Conservation (phyloP, 495 filamentous ascomycete genomes). For the Aspergillus cavernicola region DNA sequence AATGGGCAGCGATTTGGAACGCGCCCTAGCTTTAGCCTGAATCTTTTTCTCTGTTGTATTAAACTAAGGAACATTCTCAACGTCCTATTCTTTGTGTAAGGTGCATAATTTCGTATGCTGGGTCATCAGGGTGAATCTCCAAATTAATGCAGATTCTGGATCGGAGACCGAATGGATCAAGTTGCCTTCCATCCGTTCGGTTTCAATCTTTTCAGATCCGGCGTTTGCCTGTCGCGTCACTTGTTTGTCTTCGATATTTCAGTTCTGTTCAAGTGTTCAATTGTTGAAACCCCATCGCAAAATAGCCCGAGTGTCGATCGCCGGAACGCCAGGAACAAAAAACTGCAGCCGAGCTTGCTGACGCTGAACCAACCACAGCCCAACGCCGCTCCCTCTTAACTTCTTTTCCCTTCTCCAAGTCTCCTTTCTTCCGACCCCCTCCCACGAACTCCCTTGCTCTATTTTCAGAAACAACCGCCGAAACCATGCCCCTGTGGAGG, state of each 20-base stretch:
- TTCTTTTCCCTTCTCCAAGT: neutral
- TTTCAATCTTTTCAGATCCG: neutral
- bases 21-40: neutral
- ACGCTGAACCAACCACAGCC: slow-evolving; percentile 7
- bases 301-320: neutral
- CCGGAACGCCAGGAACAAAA: neutral
- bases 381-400: neutral
- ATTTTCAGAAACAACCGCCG: neutral
- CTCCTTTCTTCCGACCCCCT: neutral
- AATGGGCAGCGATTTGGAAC: neutral
- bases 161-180: neutral
- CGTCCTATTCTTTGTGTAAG: too few species aligned
- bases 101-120: neutral
- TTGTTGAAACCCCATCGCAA: neutral
- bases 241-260: neutral
- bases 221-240: neutral
- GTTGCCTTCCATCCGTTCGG: neutral
- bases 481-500: slow-evolving; percentile 33
- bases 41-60: neutral
- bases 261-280: neutral
- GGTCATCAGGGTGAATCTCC: neutral
- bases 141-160: neutral
- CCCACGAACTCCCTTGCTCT: neutral
- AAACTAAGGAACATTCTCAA: neutral
- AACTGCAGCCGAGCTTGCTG: slow-evolving; percentile 3